Evolutionary conservation across 306 rosid genomes (phyloP).

Genomic region (Vigna radiata): DNA sequence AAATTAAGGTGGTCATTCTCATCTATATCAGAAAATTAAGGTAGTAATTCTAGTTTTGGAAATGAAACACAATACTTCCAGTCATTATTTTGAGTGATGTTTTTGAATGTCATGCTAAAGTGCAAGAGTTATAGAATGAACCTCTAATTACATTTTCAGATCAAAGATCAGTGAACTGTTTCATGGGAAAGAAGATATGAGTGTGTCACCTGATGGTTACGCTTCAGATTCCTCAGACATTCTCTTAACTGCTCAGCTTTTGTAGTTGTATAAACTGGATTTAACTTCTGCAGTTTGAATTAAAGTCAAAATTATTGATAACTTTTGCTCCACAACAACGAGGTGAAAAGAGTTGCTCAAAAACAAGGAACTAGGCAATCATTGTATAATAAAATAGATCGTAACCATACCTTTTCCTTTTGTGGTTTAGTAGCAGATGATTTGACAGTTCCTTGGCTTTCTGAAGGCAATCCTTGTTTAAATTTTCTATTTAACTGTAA

Average conservation of each 20-base stretch:
- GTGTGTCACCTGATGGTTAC: conserved; percentile 58
- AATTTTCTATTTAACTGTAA: conserved; percentile 67
- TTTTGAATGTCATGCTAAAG: conserved; percentile 1
- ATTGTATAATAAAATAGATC: background rate
- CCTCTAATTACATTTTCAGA: background rate
- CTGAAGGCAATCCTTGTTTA: conserved; percentile 53
- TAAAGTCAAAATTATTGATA: conserved; percentile 16
- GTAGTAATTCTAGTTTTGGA: background rate
- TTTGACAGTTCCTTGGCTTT: conserved; percentile 40
- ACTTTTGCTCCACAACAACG: background rate
- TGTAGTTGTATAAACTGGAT: conserved; percentile 44
- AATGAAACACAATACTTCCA: background rate
- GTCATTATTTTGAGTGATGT: background rate
- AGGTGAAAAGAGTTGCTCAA: background rate
- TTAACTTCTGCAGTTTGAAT: conserved; percentile 50
- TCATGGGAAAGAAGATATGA: background rate
- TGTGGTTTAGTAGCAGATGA: conserved; percentile 20
- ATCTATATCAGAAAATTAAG: background rate
- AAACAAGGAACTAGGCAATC: conserved; percentile 15
- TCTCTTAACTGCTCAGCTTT: conserved; percentile 63
- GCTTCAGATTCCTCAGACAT: conserved; percentile 70
- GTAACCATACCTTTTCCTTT: conserved; percentile 52
- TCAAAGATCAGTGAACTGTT: background rate
- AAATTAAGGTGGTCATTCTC: background rate
- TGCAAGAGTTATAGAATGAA: background rate